Evolutionary conservation across 805 yeast genomes (phyloP).

Genomic region (Kluyveromyces siamensis): DNA sequence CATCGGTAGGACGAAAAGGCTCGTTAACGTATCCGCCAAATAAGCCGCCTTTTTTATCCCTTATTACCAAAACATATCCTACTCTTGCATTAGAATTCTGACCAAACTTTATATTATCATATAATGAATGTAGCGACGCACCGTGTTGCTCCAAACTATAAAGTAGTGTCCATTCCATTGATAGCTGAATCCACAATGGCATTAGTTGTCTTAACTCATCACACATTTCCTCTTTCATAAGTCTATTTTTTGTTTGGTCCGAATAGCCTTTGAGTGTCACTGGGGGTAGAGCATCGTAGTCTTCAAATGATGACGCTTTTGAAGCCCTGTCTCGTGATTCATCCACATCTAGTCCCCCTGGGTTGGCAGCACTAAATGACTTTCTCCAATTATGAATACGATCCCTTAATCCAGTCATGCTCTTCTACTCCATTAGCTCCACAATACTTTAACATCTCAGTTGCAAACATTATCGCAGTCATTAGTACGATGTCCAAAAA

Average conservation of each 20-base stretch:
- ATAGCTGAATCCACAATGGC: constrained; percentile 72
- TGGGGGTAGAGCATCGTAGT: constrained; percentile 41
- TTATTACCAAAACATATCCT: constrained; percentile 70
- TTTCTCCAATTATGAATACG: neutral
- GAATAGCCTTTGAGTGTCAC: constrained; percentile 54
- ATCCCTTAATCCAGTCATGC: neutral
- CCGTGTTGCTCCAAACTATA: constrained; percentile 93
- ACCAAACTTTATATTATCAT: constrained; percentile 43
- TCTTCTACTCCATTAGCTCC: neutral
- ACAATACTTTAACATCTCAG: neutral
- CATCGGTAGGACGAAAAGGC: constrained; percentile 58
- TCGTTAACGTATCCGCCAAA: constrained; percentile 83
- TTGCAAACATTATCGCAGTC: neutral
- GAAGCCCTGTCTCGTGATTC: neutral
- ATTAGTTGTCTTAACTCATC: constrained; percentile 63
- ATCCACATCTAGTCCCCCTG: neutral
- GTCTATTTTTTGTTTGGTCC: constrained; percentile 43
- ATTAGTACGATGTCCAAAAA: neutral
- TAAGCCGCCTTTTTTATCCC: constrained; percentile 51
- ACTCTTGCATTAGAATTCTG: constrained; percentile 34
- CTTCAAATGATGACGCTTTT: constrained; percentile 1
- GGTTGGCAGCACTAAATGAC: neutral
- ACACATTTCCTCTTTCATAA: constrained; percentile 57
- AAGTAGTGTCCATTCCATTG: constrained; percentile 64
- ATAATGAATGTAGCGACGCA: constrained; percentile 72